Percentiles rank a stretch among this genome's conserved stretches.
Evolutionary conservation across 2,329 filamentous ascomycete genomes (phyloP).

Genomic region (Ophiostoma himal-ulmi): DNA sequence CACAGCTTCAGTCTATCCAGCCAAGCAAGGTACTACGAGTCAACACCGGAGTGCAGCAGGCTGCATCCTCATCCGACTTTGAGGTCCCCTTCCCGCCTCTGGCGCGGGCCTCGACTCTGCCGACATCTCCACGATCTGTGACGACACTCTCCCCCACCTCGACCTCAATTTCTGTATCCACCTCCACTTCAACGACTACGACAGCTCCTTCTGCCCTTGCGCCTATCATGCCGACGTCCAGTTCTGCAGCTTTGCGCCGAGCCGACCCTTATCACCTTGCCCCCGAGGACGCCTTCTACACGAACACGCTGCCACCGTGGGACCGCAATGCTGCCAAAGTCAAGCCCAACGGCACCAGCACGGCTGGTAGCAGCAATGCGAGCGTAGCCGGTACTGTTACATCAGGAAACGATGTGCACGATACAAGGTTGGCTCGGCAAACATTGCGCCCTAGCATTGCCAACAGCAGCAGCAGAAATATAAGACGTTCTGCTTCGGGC

Average conservation of each 20-base stretch:
- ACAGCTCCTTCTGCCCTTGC: constrained; percentile 13
- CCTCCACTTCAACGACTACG: constrained; percentile 15
- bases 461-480: constrained; percentile 29
- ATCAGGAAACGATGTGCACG: constrained; percentile 16
- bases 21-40: background rate
- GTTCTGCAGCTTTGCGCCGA: constrained; percentile 29
- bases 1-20: background rate
- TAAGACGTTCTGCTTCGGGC: constrained; percentile 15
- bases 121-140: constrained; percentile 30
- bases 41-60: background rate
- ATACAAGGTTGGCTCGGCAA: constrained; percentile 12
- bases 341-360: background rate
- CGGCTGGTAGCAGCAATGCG: background rate
- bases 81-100: constrained; percentile 31
- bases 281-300: constrained; percentile 75
- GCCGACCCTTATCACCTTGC: constrained; percentile 64
- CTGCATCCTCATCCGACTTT: constrained; percentile 25
- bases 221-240: constrained; percentile 24
- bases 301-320: constrained; percentile 53
- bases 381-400: background rate
- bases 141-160: background rate
- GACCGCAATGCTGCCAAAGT: constrained; percentile 32
- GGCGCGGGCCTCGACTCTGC: constrained; percentile 39
- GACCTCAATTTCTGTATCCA: background rate
- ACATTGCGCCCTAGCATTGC: constrained; percentile 20